Conservation (phyloP, 1,284 basidiomycete species). For the Neonothopanus nambi region DNA sequence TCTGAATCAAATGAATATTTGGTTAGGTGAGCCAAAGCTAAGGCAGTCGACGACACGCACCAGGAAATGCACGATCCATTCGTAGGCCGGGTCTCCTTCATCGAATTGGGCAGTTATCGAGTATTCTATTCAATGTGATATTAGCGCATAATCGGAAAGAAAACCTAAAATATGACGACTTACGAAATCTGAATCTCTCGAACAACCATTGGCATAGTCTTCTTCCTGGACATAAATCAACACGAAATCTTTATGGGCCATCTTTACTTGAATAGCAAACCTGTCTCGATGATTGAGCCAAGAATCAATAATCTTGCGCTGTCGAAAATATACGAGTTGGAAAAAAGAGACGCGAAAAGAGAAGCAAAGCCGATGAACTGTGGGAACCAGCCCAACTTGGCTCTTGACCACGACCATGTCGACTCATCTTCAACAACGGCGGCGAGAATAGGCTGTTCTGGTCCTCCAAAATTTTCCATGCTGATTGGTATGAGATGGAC, state of each 20-base stretch:
- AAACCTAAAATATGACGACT: conserved; percentile 22
- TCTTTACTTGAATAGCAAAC: background rate
- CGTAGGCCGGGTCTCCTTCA: conserved; percentile 49
- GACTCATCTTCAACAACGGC: background rate
- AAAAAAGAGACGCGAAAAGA: conserved; percentile 32
- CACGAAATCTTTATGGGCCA: background rate
- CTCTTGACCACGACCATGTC: background rate
- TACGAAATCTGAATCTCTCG: conserved; percentile 43
- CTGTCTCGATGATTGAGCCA: conserved; percentile 43
- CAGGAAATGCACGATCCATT: conserved; percentile 49
- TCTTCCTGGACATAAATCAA: conserved; percentile 29
- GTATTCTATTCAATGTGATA: conserved; percentile 34
- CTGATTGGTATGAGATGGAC: too few species aligned
- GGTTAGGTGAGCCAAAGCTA: background rate
- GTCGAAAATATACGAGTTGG: conserved; percentile 26
- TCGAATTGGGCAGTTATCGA: conserved; percentile 46
- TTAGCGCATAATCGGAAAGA: background rate
- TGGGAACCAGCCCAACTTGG: background rate
- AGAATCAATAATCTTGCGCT: conserved; percentile 40
- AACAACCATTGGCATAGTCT: conserved; percentile 45
- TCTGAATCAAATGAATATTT: conserved; percentile 28
- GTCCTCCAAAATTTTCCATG: too few species aligned
- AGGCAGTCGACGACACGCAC: conserved; percentile 27
- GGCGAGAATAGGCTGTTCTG: too few species aligned
- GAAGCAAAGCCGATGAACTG: conserved; percentile 22